These are phyloP conservation scores for Chaetomiaceae sp. DNA, from an alignment of 2,329 filamentous ascomycete species.

Conservation along the genomic window DNA sequence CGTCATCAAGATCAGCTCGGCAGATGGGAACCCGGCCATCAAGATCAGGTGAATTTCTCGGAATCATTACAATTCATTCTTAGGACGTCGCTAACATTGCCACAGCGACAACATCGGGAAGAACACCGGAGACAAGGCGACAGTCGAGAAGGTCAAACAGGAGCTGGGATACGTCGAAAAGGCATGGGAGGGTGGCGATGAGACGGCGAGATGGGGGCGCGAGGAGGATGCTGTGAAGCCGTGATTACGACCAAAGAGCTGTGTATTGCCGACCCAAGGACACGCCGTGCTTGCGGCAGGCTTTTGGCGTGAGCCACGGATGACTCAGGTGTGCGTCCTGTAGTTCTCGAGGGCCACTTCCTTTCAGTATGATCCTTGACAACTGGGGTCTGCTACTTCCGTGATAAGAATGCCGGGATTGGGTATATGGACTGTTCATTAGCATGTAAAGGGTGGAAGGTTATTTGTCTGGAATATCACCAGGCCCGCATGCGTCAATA, in stretches of 20 bases:
- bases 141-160: conserved; percentile 77
- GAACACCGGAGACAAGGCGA: conserved; percentile 82
- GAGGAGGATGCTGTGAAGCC: conserved; percentile 33
- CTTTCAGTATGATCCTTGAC: too few relatives aligned
- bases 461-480: background rate
- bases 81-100: background rate
- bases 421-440: background rate
- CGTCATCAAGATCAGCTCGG: conserved; percentile 92
- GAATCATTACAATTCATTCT: too few relatives aligned
- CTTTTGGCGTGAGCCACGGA: too few relatives aligned
- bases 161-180: conserved; percentile 82
- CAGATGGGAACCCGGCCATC: conserved; percentile 72
- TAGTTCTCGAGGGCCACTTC: too few relatives aligned
- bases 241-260: conserved; percentile 2
- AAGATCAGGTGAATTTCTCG: conserved; percentile 76
- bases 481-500: background rate
- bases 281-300: too few relatives aligned
- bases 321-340: too few relatives aligned
- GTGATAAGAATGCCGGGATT: too few relatives aligned
- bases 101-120: conserved; percentile 75
- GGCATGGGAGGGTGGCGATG: conserved; percentile 77
- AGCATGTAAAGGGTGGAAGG: background rate
- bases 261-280: too few relatives aligned
- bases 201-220: conserved; percentile 74
- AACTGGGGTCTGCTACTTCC: too few relatives aligned